phyloP scores from a whole-genome alignment of 306 rosid species.

The Pyrus bretschneideri region DNA sequence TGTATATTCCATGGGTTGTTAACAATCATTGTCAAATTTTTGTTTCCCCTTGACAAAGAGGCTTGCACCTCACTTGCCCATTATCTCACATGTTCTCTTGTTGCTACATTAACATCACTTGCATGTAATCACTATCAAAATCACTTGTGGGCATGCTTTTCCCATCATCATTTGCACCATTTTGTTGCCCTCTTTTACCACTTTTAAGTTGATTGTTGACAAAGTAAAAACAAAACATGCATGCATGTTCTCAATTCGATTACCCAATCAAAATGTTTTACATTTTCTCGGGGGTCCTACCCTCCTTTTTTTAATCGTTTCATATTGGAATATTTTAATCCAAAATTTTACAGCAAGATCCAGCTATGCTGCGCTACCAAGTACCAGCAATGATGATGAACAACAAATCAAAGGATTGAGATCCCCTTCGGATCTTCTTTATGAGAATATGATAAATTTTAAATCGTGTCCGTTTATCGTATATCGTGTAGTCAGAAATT shows the following conservation, averaged over 20 bases:
- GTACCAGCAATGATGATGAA: not conserved
- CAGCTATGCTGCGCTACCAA: not conserved
- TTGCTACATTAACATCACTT: conserved; percentile 9
- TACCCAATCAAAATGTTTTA: not conserved
- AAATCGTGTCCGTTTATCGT: too few species aligned
- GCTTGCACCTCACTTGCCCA: not conserved
- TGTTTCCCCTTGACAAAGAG: not conserved
- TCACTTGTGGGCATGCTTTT: conserved; percentile 9
- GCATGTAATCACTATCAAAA: conserved; percentile 12
- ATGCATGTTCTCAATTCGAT: not conserved
- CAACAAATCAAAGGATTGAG: not conserved
- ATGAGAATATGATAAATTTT: too few species aligned
- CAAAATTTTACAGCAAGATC: conserved; percentile 7
- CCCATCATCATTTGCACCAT: conserved; percentile 2
- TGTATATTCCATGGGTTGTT: not conserved
- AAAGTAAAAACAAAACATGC: not conserved
- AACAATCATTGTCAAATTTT: not conserved
- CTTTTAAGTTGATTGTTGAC: conserved; percentile 1
- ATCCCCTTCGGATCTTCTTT: too few species aligned
- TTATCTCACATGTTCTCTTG: conserved; percentile 8
- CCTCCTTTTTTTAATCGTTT: not conserved
- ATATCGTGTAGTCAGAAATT: accelerated
- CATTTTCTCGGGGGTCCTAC: not conserved
- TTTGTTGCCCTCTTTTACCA: not conserved
- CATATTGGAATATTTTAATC: not conserved